phyloP scores from a whole-genome alignment of 331 rosid species.

The Acacia concinna region DNA sequence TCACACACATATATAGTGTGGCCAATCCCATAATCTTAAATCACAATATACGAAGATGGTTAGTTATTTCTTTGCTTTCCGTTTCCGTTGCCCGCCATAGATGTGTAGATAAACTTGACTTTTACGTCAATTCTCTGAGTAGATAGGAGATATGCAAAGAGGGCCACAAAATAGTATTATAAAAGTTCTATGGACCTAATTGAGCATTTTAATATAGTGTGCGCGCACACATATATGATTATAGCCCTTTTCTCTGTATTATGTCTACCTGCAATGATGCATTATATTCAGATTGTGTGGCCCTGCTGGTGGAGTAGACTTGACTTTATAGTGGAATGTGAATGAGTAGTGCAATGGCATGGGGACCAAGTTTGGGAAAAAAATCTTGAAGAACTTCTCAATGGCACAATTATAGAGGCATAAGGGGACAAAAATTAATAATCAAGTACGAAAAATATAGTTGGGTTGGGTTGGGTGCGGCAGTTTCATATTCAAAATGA shows the following conservation, averaged over 20 bases:
- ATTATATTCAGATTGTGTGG: background rate
- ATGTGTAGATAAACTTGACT: conserved; percentile 27
- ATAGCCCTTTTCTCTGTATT: background rate
- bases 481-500: background rate
- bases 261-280: background rate
- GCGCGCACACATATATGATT: too few species aligned
- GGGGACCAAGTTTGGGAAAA: background rate
- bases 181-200: background rate
- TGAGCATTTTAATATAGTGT: background rate
- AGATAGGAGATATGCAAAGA: conserved; percentile 17
- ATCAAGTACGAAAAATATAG: conserved; percentile 28
- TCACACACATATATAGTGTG: conserved; percentile 1
- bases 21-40: background rate
- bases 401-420: background rate
- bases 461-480: conserved; percentile 27
- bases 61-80: conserved; percentile 2
- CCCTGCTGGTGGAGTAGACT: background rate
- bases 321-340: background rate
- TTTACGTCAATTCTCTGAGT: conserved; percentile 18
- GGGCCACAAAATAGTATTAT: conserved; percentile 29
- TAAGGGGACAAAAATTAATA: background rate
- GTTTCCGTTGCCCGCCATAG: conserved; percentile 6
- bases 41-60: background rate
- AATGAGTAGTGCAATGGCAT: background rate
- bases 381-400: background rate